Conservation (phyloP, 805 yeast genomes). For the Ogataea parapolymorpha region DNA sequence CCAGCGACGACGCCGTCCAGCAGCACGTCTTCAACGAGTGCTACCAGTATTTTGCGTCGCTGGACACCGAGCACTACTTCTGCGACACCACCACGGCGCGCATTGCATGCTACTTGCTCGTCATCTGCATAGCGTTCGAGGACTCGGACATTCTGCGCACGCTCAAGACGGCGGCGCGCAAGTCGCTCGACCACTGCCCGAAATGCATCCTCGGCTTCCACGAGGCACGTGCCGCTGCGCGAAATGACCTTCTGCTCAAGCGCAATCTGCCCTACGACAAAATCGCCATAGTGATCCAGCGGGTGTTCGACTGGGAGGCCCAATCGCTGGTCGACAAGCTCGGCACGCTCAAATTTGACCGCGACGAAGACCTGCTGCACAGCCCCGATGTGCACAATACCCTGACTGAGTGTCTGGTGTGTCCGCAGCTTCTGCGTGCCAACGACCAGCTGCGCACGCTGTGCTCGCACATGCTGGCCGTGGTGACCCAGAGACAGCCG, state of each 20-base stretch:
- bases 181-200: constrained; percentile 46
- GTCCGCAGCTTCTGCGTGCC: constrained; percentile 48
- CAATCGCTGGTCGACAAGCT: constrained; percentile 15
- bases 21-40: constrained; percentile 39
- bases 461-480: constrained; percentile 38
- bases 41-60: constrained; percentile 22
- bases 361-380: constrained; percentile 22
- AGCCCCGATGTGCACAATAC: constrained; percentile 33
- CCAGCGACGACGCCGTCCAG: constrained; percentile 34
- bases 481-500: constrained; percentile 16
- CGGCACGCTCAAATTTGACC: constrained; percentile 14
- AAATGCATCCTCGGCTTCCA: constrained; percentile 55
- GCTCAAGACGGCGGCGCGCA: constrained; percentile 12
- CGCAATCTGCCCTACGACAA: constrained; percentile 36
- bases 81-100: constrained; percentile 52
- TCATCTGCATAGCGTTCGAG: constrained; percentile 41
- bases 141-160: constrained; percentile 12
- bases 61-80: constrained; percentile 43
- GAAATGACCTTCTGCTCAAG: constrained; percentile 48
- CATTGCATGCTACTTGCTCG: constrained; percentile 50
- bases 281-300: constrained; percentile 21
- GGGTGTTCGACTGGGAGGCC: constrained; percentile 29
- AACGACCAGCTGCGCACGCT: constrained; percentile 34
- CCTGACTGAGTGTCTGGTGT: constrained; percentile 47
- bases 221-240: constrained; percentile 47